phyloP scores from a whole-genome alignment of 345 rosid species.

The Triadica sebifera region DNA sequence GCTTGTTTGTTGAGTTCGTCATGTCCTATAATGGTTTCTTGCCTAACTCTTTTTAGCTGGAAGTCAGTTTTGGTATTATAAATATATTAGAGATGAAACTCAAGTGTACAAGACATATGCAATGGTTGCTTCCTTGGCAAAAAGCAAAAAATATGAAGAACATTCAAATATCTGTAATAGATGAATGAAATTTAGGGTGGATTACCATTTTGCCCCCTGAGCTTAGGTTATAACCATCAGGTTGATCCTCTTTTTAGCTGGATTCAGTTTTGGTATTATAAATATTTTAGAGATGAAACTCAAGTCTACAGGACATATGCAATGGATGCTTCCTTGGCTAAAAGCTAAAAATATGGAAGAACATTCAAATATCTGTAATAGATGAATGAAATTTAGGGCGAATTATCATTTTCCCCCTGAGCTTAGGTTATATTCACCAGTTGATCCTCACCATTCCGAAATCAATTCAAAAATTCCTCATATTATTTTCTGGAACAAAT shows the following conservation, averaged over 20 bases:
- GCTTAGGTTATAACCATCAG: not conserved
- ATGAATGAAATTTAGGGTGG: not conserved
- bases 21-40: not conserved
- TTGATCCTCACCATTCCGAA: not conserved
- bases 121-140: not conserved
- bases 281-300: not conserved
- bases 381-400: not conserved
- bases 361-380: not conserved
- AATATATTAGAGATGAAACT: not conserved
- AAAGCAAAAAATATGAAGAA: not conserved
- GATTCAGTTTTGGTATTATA: too few relatives aligned
- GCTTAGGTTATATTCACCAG: not conserved
- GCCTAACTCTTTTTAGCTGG: not conserved
- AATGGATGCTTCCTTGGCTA: not conserved
- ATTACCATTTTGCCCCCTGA: not conserved
- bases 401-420: not conserved
- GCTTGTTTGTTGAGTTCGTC: not conserved
- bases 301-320: not conserved
- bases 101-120: not conserved
- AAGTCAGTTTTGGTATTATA: not conserved
- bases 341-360: not conserved
- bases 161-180: not conserved
- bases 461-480: not conserved
- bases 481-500: too few relatives aligned
- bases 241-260: too few relatives aligned